phyloP scores from a whole-genome alignment of 768 basidiomycete genomes.

The Vararia minispora region DNA sequence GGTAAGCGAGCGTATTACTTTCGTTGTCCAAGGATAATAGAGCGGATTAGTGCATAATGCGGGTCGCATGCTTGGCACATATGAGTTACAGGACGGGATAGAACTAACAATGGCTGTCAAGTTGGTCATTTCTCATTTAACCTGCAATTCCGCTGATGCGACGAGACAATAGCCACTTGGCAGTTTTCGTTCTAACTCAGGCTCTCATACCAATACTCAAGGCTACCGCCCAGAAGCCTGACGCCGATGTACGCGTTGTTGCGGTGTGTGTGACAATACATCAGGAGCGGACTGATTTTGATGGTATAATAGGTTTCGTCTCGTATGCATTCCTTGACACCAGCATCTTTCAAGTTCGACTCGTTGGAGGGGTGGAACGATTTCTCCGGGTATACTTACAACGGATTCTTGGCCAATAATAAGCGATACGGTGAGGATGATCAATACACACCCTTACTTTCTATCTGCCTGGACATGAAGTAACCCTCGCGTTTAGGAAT shows the following conservation, averaged over 20 bases:
- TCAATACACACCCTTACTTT: neutral
- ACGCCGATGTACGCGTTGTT: slow-evolving; percentile 3
- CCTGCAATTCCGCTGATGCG: too few species aligned
- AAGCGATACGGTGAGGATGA: slow-evolving; percentile 5
- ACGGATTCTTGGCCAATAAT: slow-evolving; percentile 1
- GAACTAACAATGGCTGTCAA: too few species aligned
- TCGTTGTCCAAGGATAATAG: too few species aligned
- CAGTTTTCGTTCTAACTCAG: neutral
- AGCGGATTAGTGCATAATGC: too few species aligned
- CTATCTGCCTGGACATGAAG: neutral
- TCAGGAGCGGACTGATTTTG: too few species aligned
- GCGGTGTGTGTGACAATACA: neutral
- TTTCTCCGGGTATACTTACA: neutral
- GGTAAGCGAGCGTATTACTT: neutral
- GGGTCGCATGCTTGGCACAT: too few species aligned
- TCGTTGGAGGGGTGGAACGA: slow-evolving; percentile 1
- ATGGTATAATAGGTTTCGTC: neutral
- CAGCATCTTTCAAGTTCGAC: neutral
- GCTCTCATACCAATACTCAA: neutral
- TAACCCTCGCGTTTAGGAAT: neutral
- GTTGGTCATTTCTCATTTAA: too few species aligned
- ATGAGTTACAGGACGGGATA: too few species aligned
- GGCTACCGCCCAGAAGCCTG: slow-evolving; percentile 1
- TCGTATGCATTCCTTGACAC: neutral
- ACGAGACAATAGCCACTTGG: too few species aligned